Evolutionary conservation across 176 grass and related monocot genomes (phyloP).

Genomic region (Musa beccarii): DNA sequence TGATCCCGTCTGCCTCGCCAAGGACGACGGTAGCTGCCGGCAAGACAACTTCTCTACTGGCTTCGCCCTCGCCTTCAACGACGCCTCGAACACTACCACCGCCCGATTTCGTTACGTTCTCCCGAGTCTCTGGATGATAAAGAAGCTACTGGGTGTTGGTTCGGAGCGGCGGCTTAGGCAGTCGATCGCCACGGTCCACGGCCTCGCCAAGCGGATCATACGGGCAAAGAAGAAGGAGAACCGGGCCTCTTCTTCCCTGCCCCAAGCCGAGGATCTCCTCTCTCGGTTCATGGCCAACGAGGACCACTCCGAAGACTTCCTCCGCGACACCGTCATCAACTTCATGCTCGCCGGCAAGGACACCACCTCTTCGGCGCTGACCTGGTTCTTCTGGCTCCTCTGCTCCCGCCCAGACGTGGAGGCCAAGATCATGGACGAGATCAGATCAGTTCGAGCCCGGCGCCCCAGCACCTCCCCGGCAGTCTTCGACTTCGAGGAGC

Average conservation of each 20-base stretch:
- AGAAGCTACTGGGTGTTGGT: slow-evolving; percentile 42
- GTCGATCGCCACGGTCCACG: slow-evolving; percentile 44
- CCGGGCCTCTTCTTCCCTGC: background rate
- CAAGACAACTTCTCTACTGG: background rate
- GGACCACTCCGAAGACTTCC: slow-evolving; percentile 37
- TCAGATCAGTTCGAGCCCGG: slow-evolving; percentile 29
- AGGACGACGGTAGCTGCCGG: slow-evolving; percentile 1
- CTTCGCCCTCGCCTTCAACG: slow-evolving; percentile 52
- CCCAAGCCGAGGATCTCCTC: slow-evolving; percentile 47
- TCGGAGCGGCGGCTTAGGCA: slow-evolving; percentile 44
- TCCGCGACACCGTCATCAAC: slow-evolving; percentile 70
- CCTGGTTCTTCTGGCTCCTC: slow-evolving; percentile 84
- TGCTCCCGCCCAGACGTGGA: slow-evolving; percentile 48
- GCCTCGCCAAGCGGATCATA: slow-evolving; percentile 46
- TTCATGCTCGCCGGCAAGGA: slow-evolving; percentile 64
- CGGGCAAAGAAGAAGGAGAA: slow-evolving; percentile 36
- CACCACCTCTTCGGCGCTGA: slow-evolving; percentile 54
- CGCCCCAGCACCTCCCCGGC: background rate
- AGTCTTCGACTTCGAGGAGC: slow-evolving; percentile 46
- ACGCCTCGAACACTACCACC: slow-evolving; percentile 47
- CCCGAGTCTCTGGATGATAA: slow-evolving; percentile 38
- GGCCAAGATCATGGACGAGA: slow-evolving; percentile 45
- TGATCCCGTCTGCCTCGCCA: slow-evolving; percentile 35
- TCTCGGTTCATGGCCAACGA: slow-evolving; percentile 44
- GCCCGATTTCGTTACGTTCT: slow-evolving; percentile 50